Percentiles rank a stretch among this genome's conserved stretches.
Evolutionary conservation across 495 filamentous ascomycete species (phyloP).

Genomic region (Aspergillus sclerotioniger): DNA sequence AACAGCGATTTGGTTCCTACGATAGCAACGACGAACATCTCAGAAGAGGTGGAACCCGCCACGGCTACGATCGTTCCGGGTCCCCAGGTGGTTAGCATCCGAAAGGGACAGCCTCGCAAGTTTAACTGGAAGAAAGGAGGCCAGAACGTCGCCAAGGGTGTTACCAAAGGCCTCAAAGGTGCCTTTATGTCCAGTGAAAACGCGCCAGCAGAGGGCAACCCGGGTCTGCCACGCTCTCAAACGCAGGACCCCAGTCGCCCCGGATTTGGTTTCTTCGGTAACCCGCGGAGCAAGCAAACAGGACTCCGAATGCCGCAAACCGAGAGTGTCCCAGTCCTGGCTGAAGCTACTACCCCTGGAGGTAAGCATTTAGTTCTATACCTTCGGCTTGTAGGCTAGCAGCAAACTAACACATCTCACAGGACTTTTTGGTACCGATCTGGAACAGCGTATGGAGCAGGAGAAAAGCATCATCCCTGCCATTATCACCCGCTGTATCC

Average conservation of each 20-base stretch:
- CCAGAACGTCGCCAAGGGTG: conserved; percentile 88
- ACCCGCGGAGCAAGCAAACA: conserved; percentile 49
- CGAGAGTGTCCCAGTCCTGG: conserved; percentile 50
- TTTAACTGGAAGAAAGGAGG: conserved; percentile 99
- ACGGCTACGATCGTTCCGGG: conserved; percentile 67
- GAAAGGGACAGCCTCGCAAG: conserved; percentile 88
- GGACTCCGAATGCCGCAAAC: conserved; percentile 51
- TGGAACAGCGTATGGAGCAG: conserved; percentile 80
- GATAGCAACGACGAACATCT: conserved; percentile 56
- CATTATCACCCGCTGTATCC: conserved; percentile 91
- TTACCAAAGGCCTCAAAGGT: conserved; percentile 87
- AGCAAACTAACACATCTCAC: conserved; percentile 3
- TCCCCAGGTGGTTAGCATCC: conserved; percentile 87
- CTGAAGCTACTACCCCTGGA: conserved; percentile 55
- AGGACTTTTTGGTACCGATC: conserved; percentile 87
- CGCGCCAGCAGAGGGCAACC: conserved; percentile 36
- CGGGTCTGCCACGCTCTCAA: conserved; percentile 46
- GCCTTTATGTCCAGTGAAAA: conserved; percentile 61
- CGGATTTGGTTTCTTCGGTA: conserved; percentile 74
- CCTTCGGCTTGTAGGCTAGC: background rate
- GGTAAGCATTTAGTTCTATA: conserved; percentile 23
- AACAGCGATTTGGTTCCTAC: conserved; percentile 48
- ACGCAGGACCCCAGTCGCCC: conserved; percentile 57
- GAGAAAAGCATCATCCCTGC: conserved; percentile 87
- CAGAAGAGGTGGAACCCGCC: conserved; percentile 64